Evolutionary conservation across 2,329 filamentous ascomycete genomes (phyloP).

Genomic region (Cryoendolithus antarcticus): DNA sequence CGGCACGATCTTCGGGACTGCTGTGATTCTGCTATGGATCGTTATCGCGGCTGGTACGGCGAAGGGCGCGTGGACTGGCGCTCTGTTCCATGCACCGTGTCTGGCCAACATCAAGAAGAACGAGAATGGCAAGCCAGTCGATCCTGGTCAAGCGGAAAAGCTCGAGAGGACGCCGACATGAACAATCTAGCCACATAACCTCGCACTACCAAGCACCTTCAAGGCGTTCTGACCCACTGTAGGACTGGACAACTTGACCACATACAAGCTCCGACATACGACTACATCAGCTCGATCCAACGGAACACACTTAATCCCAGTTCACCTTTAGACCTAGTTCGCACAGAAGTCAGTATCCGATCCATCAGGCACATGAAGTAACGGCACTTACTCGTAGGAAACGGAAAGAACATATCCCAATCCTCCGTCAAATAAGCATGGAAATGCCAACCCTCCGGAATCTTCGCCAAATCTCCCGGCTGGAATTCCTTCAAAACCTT

Average conservation of each 20-base stretch:
- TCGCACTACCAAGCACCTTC: too few relatives aligned
- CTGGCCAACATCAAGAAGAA: conserved; percentile 18
- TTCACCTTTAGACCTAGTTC: conserved; percentile 1
- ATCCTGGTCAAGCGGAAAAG: too few relatives aligned
- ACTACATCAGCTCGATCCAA: too few relatives aligned
- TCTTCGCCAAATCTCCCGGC: conserved; percentile 18
- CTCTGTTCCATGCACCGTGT: conserved; percentile 44
- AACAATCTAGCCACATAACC: too few relatives aligned
- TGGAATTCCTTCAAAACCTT: conserved; percentile 29
- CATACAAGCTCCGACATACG: background rate
- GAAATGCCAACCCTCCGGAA: conserved; percentile 24
- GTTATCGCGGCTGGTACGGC: conserved; percentile 40
- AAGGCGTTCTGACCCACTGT: too few relatives aligned
- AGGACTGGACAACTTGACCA: too few relatives aligned
- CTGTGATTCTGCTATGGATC: conserved; percentile 44
- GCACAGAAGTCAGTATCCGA: background rate
- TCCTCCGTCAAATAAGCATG: conserved; percentile 37
- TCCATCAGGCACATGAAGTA: background rate
- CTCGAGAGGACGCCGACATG: too few relatives aligned
- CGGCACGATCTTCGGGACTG: conserved; percentile 41
- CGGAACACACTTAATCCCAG: background rate
- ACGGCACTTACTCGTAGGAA: conserved; percentile 31
- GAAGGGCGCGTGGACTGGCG: conserved; percentile 35
- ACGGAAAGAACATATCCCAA: conserved; percentile 35
- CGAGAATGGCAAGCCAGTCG: too few relatives aligned